These are phyloP conservation scores for Peronospora farinosa DNA, from an alignment of 352 stramenopile genomes.

Conservation along the genomic window DNA sequence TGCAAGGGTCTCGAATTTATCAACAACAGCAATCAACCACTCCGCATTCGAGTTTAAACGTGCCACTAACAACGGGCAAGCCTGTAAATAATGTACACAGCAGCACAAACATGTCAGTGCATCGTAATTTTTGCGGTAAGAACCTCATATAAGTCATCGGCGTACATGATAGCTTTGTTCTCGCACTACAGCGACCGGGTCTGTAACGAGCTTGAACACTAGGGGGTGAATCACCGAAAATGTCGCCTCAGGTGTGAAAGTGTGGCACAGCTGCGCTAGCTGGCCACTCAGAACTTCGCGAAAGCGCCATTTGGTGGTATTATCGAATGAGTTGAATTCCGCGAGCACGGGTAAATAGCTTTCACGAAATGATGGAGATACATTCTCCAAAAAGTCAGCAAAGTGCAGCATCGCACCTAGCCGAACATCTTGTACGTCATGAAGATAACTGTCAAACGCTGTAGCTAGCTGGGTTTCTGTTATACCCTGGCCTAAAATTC, in stretches of 20 bases:
- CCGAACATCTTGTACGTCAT: slow-evolving; percentile 76
- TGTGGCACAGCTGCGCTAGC: slow-evolving; percentile 57
- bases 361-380: slow-evolving; percentile 65
- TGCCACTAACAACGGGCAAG: slow-evolving; percentile 57
- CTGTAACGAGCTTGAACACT: slow-evolving; percentile 67
- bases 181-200: slow-evolving; percentile 65
- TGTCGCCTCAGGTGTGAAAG: slow-evolving; percentile 62
- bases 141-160: slow-evolving; percentile 6
- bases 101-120: slow-evolving; percentile 6
- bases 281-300: slow-evolving; percentile 71
- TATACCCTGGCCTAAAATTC: slow-evolving; percentile 73
- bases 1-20: slow-evolving; percentile 47
- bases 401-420: slow-evolving; percentile 82
- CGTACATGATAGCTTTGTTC: slow-evolving; percentile 60
- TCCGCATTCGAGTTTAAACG: slow-evolving; percentile 38
- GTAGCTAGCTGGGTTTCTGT: slow-evolving; percentile 73
- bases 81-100: slow-evolving; percentile 25
- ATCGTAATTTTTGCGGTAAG: not conserved
- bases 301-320: slow-evolving; percentile 83
- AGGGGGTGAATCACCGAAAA: slow-evolving; percentile 76
- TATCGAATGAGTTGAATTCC: slow-evolving; percentile 56
- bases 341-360: slow-evolving; percentile 74
- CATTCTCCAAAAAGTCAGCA: slow-evolving; percentile 72
- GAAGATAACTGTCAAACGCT: slow-evolving; percentile 80
- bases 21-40: slow-evolving; percentile 43